These are phyloP conservation scores for Coniochaeta ligniaria DNA, from an alignment of 2,329 filamentous ascomycete genomes.

Conservation along the genomic window DNA sequence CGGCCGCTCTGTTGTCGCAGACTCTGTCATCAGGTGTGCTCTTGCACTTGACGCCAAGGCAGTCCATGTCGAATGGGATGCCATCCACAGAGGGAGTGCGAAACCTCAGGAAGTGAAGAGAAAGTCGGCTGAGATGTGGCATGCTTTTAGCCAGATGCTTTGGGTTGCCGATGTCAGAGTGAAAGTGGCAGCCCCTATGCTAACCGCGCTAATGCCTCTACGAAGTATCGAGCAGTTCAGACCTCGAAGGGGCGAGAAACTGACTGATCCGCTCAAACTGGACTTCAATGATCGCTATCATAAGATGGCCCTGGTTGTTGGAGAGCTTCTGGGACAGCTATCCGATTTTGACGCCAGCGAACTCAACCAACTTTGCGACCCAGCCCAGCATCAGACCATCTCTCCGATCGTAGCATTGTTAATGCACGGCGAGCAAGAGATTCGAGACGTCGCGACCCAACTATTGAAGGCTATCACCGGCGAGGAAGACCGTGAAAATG, in stretches of 20 bases:
- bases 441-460: conserved; percentile 74
- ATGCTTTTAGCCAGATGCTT: conserved; percentile 63
- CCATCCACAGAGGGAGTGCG: conserved; percentile 52
- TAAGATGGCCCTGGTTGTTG: conserved; percentile 50
- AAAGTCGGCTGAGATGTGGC: conserved; percentile 72
- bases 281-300: conserved; percentile 61
- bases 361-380: conserved; percentile 62
- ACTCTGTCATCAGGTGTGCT: conserved; percentile 59
- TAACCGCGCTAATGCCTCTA: conserved; percentile 63
- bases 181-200: conserved; percentile 66
- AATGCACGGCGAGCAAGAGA: conserved; percentile 70
- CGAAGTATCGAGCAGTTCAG: conserved; percentile 70
- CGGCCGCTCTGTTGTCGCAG: conserved; percentile 46
- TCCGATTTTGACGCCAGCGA: conserved; percentile 67
- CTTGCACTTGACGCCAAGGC: conserved; percentile 66
- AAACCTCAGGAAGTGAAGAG: conserved; percentile 62
- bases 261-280: conserved; percentile 39
- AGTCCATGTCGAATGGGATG: conserved; percentile 59
- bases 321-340: conserved; percentile 69
- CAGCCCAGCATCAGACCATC: conserved; percentile 52
- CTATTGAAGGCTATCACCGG: conserved; percentile 77
- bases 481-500: conserved; percentile 47
- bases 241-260: conserved; percentile 39
- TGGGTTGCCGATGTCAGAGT: conserved; percentile 49
- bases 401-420: conserved; percentile 71